Base-by-base conservation (phyloP, 306 rosid species). In the Rosa rugosa region DNA sequence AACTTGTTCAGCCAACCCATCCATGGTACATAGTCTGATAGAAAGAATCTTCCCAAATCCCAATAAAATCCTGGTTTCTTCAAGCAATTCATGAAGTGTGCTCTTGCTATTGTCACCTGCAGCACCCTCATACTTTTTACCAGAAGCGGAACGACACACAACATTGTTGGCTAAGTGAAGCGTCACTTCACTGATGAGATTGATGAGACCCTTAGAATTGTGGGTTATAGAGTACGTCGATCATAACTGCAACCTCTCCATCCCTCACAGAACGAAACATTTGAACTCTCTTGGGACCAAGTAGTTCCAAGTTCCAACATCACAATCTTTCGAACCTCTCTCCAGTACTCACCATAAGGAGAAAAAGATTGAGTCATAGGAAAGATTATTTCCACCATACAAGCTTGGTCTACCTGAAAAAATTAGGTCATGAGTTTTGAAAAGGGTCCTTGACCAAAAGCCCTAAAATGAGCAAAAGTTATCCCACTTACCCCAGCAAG, bases 351-450 rank as follows among this genome's bases (percentile, higher is more conserved):
- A 10, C 87, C 89, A n/a, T 62, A 82, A 12, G 86, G 89, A 18
- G 84, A 44, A 68, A 85, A 82, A 5, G 80, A 25, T 42, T 4
- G 72, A 82, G 25, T 73, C 64, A 51, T 87, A 84, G 25, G 68
- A 65, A 8, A 86, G 12, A 25, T 18, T 77, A 7, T 80, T 77
- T 14, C 79, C 77, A 5, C 73, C 82, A 31, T 71, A 77, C 46
- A 71, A 51, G n/a, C 13, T 57, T 16, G 91, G 89, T 49, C 88
- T 88, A 41, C 79, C 75, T 3, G 89, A 83, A 73, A 87, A 86
- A 54, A 75, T 23, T 7, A 78, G 50, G 49, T 88, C 94, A 73
- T 85, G 75, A 80, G 84, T 81, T 72, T 83, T 88, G 85, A 88
- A 81, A 4, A 90, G n/a, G n/a, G n/a, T n/a, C n/a, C n/a, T n/a